A percentile compares a stretch with the other conserved stretches of the same genome.
phyloP scores from a whole-genome alignment of 2,329 filamentous ascomycete genomes.

The Ampelomyces quisqualis region DNA sequence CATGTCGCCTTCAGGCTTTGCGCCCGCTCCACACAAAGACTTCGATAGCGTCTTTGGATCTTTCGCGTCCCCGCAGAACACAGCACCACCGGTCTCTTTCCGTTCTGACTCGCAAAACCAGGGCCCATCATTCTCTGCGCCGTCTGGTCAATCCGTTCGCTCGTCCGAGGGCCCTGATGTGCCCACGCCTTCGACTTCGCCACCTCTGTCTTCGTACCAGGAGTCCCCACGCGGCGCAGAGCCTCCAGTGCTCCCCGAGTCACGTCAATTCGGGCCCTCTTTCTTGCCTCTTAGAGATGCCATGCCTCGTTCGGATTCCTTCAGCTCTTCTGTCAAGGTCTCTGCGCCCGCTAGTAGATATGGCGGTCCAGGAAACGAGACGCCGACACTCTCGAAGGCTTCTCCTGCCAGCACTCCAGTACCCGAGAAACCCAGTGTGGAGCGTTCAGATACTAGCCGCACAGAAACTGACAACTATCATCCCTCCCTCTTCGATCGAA shows the following conservation, averaged over 20 bases:
- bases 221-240: conserved; percentile 59
- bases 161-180: conserved; percentile 52
- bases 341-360: conserved; percentile 70
- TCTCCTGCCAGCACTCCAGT: conserved; percentile 54
- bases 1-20: conserved; percentile 53
- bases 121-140: conserved; percentile 41
- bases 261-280: conserved; percentile 74
- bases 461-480: conserved; percentile 42
- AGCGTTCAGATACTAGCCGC: conserved; percentile 38
- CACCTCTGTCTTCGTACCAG: conserved; percentile 57
- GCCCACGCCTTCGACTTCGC: conserved; percentile 64
- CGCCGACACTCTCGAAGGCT: conserved; percentile 48
- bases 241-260: conserved; percentile 66
- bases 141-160: conserved; percentile 47
- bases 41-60: conserved; percentile 87
- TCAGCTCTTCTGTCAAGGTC: conserved; percentile 75
- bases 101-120: conserved; percentile 52
- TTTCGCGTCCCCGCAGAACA: conserved; percentile 51
- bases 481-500: conserved; percentile 42
- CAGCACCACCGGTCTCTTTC: conserved; percentile 62
- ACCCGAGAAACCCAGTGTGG: conserved; percentile 47
- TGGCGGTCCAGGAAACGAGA: conserved; percentile 54
- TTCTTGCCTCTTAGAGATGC: conserved; percentile 69
- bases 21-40: conserved; percentile 44
- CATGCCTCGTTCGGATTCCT: conserved; percentile 60